These are phyloP conservation scores for Solanum lignicaule DNA, from an alignment of 257 asterid species.

Conservation along the genomic window DNA sequence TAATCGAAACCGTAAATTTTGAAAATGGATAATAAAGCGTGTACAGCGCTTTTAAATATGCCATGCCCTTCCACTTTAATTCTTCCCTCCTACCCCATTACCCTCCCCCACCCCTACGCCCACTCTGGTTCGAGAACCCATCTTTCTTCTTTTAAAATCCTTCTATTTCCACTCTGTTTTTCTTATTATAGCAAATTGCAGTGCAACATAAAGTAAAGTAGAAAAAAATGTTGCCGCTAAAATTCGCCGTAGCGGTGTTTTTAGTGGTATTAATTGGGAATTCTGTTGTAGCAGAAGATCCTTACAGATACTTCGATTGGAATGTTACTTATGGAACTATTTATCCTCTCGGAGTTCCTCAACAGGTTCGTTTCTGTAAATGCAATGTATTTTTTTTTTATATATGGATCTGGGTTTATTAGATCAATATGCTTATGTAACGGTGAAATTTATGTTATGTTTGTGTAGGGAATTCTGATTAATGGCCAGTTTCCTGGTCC, in stretches of 20 bases:
- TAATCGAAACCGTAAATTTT: neutral
- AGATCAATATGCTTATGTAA: neutral
- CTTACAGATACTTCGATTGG: slow-evolving; percentile 72
- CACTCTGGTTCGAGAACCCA: neutral
- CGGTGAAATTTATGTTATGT: neutral
- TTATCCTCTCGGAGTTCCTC: slow-evolving; percentile 63
- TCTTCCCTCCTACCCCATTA: slow-evolving; percentile 14
- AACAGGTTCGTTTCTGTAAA: slow-evolving; percentile 34
- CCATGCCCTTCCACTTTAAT: slow-evolving; percentile 6
- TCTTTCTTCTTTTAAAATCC: neutral
- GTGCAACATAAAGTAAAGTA: neutral
- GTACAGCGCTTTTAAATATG: slow-evolving; percentile 29
- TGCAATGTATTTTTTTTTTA: neutral
- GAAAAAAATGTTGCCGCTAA: slow-evolving; percentile 27
- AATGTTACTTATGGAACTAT: slow-evolving; percentile 63
- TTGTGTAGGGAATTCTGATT: slow-evolving; percentile 70
- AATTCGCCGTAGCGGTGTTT: slow-evolving; percentile 18
- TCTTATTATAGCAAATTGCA: neutral
- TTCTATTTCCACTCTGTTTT: neutral
- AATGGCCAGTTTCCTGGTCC: slow-evolving; percentile 97
- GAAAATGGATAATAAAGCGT: neutral
- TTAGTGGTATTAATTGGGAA: slow-evolving; percentile 8
- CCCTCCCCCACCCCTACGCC: neutral
- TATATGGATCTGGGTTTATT: neutral
- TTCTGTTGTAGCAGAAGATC: slow-evolving; percentile 55